Evolutionary conservation across 306 rosid genomes (phyloP).

Genomic region (Glycine tomentella): DNA sequence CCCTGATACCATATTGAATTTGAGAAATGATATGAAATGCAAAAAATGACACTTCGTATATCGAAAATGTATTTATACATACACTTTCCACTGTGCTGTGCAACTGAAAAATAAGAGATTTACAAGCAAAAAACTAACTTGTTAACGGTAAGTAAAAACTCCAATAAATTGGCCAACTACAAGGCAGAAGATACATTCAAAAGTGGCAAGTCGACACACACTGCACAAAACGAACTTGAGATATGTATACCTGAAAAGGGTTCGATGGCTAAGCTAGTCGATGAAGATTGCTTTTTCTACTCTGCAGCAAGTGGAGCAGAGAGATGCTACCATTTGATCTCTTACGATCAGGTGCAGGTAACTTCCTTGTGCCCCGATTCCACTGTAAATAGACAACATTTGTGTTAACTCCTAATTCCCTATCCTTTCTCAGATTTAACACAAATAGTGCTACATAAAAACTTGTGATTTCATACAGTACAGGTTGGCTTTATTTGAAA

Average conservation of each 20-base stretch:
- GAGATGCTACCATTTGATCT: no score
- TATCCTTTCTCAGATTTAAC: conserved; percentile 5
- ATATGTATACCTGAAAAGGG: background rate
- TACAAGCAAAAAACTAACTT: background rate
- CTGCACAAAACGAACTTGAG: conserved; percentile 3
- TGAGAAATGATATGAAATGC: background rate
- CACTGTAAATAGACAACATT: conserved; percentile 51
- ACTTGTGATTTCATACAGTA: background rate
- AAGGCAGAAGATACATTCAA: no score
- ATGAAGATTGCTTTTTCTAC: no score
- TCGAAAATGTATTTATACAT: background rate
- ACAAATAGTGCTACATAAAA: background rate
- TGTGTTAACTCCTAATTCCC: conserved; percentile 24
- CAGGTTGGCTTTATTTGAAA: no score
- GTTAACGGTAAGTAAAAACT: no score
- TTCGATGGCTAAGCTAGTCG: background rate
- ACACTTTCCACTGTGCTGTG: background rate
- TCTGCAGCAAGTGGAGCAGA: no score
- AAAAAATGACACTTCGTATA: background rate
- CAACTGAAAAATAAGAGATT: background rate
- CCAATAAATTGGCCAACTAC: no score
- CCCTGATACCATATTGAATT: background rate
- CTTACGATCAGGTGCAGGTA: conserved; percentile 26
- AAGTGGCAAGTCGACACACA: no score
- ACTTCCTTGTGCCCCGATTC: conserved; percentile 58